Evolutionary conservation across 345 rosid genomes (phyloP), one percentile per base, ranked within the genome.

Genomic region (Leavenworthia alabamica): DNA sequence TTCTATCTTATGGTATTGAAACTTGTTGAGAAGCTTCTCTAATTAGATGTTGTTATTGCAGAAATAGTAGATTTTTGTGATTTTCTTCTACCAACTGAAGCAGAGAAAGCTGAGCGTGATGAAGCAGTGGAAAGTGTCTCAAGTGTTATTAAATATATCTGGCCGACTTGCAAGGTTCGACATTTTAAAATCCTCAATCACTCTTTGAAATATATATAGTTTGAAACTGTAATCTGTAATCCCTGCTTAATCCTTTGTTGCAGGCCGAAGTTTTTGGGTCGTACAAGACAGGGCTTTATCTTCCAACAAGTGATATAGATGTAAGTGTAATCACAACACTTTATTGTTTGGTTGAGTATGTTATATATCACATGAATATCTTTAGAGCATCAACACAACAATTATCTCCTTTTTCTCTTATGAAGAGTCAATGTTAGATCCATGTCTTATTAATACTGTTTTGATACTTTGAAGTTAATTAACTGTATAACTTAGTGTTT

Each of bases 241-340:
- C 28, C 23, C 2, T 37, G 36, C 2, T 55, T 63, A 14, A 19
- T 29, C 23, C 24, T 70, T 19, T 47, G 50, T 73, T 75, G 36
- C 70, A 92, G 98, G 86, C 84, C 23, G 91, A 86, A 73, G 83
- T 89, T 64, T 92, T 92, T 55, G 95, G 98, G 36, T 86, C 98
- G 7, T 92, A 82, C 75, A 79, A 64, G 48, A 92, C 97, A 5
- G 94, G 94, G 7, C 86, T 92, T 51, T 92, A 81, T 78, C 91
- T 92, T 67, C 98, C 98, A 42, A 85, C 88, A 4, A 92, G 98
- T 77, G 98, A 92, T 75, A 82, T 92, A 36, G 97, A 92, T 83
- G 98, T 86, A 80, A 75, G 96, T 76, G 52, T 67, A 20, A 41
- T 50, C 39, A 5, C 45, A 9, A 35, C 14, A 35, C 39, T 15